phyloP scores from a whole-genome alignment of 768 basidiomycete species.

The Rhizopogon vesiculosus region DNA sequence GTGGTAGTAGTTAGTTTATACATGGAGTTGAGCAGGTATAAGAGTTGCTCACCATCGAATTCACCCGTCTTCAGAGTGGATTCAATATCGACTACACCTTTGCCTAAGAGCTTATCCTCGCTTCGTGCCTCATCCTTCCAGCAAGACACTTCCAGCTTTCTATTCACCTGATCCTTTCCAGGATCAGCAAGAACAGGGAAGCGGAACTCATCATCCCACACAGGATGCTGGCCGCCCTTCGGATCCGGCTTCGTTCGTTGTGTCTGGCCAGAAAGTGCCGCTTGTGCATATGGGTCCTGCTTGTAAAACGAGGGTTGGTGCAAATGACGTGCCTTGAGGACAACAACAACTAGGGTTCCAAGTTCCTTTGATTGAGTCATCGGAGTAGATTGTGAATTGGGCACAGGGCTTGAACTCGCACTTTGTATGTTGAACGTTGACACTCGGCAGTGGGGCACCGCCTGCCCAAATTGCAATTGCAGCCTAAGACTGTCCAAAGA shows the following conservation, averaged over 20 bases:
- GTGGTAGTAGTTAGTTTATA: slow-evolving; percentile 5
- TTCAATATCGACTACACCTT: slow-evolving; percentile 68
- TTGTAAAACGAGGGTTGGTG: slow-evolving; percentile 79
- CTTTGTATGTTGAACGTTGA: too few relatives aligned
- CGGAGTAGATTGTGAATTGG: too few relatives aligned
- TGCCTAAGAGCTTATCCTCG: slow-evolving; percentile 72
- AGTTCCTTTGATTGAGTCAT: slow-evolving; percentile 42
- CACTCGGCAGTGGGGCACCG: too few relatives aligned
- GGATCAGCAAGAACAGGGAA: slow-evolving; percentile 27
- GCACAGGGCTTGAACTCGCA: too few relatives aligned
- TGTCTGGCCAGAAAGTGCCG: slow-evolving; percentile 52
- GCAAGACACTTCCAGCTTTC: slow-evolving; percentile 70
- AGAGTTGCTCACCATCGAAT: slow-evolving; percentile 70
- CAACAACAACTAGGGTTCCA: slow-evolving; percentile 80
- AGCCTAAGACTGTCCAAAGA: too few relatives aligned
- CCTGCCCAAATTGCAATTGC: too few relatives aligned
- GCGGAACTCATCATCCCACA: slow-evolving; percentile 77
- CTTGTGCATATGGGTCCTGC: slow-evolving; percentile 81
- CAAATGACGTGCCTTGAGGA: slow-evolving; percentile 61
- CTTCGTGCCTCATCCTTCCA: slow-evolving; percentile 73
- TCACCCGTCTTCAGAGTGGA: slow-evolving; percentile 82
- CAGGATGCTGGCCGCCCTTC: slow-evolving; percentile 90
- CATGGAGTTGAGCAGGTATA: neutral
- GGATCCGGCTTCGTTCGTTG: slow-evolving; percentile 70
- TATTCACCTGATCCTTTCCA: slow-evolving; percentile 39